Conservation (phyloP, 129 eudicot genomes). For the Tagetes patula region DNA sequence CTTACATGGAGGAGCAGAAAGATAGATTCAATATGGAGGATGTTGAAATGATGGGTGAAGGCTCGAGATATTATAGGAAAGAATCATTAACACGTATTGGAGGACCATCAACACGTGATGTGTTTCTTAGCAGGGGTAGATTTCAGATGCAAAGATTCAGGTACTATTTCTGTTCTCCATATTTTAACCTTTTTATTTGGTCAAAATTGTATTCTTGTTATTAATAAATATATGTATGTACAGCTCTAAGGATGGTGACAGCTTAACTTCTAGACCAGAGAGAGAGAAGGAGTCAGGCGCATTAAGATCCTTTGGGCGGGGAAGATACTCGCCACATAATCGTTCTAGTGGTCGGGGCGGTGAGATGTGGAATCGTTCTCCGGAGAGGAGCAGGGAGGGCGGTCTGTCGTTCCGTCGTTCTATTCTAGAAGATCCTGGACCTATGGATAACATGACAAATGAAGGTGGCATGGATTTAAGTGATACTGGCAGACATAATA, state of each 20-base stretch:
- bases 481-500: conserved; percentile 25
- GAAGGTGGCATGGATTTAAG: conserved; percentile 28
- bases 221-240: conserved; percentile 10
- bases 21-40: conserved; percentile 29
- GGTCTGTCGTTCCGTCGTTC: conserved; percentile 23
- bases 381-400: conserved; percentile 39
- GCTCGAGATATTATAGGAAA: conserved; percentile 32
- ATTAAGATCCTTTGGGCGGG: conserved; percentile 39
- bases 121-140: conserved; percentile 29
- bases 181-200: not conserved
- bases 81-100: conserved; percentile 30
- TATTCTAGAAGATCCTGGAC: conserved; percentile 30
- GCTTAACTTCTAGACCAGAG: conserved; percentile 30
- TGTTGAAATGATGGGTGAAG: conserved; percentile 25
- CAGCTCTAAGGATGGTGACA: conserved; percentile 35
- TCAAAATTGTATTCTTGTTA: conserved; percentile 3
- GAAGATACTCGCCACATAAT: conserved; percentile 31
- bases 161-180: conserved; percentile 13
- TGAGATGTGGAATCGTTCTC: conserved; percentile 38
- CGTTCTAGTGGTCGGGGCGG: conserved; percentile 37
- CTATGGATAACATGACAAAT: conserved; percentile 20
- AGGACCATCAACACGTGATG: conserved; percentile 27
- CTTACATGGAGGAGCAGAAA: conserved; percentile 29
- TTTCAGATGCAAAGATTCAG: conserved; percentile 30
- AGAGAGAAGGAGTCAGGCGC: conserved; percentile 36